Evolutionary conservation across 164 flowering plant species (phyloP).

Genomic region (Macadamia tetraphylla): DNA sequence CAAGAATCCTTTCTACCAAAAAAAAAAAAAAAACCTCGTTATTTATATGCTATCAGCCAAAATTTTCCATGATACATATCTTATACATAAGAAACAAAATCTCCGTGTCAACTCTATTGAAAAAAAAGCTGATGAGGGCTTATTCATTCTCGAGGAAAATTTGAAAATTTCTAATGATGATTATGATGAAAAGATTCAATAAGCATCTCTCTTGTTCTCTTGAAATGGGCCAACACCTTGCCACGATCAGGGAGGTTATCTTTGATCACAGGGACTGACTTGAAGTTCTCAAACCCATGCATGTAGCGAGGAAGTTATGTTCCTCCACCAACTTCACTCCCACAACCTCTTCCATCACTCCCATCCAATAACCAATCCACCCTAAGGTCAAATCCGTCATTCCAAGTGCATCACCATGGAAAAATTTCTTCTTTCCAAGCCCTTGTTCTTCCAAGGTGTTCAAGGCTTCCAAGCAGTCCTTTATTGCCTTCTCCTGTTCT

Average conservation of each 20-base stretch:
- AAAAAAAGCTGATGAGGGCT: too few species aligned
- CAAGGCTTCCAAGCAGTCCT: not conserved
- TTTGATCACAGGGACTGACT: not conserved
- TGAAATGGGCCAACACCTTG: not conserved
- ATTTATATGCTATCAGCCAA: too few species aligned
- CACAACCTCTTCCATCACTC: not conserved
- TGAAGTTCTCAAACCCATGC: not conserved
- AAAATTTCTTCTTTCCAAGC: not conserved
- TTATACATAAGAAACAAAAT: too few species aligned
- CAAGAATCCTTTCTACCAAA: too few species aligned
- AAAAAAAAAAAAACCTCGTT: too few species aligned
- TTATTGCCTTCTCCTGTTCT: not conserved
- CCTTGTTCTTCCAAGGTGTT: not conserved
- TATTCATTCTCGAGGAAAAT: too few species aligned
- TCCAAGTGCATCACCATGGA: not conserved
- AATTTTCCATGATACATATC: too few species aligned
- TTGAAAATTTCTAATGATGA: too few species aligned
- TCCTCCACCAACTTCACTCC: not conserved
- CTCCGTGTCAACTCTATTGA: too few species aligned
- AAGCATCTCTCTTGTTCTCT: not conserved
- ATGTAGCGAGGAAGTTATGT: not conserved
- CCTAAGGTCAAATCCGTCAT: not conserved
- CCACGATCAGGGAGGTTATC: not conserved
- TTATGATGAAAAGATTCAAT: not conserved
- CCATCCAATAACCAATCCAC: not conserved